Evolutionary conservation across 441 rosid species (phyloP), one percentile per base, ranked within the genome.

Genomic region (Adansonia rubrostipa): DNA sequence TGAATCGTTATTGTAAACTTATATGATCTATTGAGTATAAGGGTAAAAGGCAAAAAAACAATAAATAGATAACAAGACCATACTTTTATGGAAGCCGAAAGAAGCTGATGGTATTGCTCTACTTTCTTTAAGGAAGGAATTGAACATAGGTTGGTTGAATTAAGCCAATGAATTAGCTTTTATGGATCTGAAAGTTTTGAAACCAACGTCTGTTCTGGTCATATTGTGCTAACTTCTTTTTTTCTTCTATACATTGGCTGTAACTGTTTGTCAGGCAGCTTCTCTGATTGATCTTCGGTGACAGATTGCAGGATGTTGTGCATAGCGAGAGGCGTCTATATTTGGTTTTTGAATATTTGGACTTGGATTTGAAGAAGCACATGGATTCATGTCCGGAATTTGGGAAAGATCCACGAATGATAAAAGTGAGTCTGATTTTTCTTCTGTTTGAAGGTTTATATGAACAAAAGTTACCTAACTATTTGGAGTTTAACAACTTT

Each of bases 301-400:
- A 80, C 90, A 96, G 98, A 89, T 83, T 96, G 87, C 98, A 93
- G 89, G 99, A 96, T 87, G 99, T 96, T 0, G 99, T 96, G 84
- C 98, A 96, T 80, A 93, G 97, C 48, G 98, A 96, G 91, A 96
- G 87, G 79, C 95, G 97, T 73, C 79, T 96, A 75, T 96, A 96
- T 86, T 86, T 96, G 79, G 97, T 96, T 79, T 96, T 96, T 79
- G 99, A 96, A 92, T 96, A 92, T 83, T 89, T 96, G 68, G 99
- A 96, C 83, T 86, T 96, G 90, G 99, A 96, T 87, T 87, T 96
- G 91, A 96, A 96, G 89, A 94, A 92, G 88, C 96, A 94, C 83
- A 96, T 96, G 98, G 99, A 96, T 78, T 90, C 96, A 53, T 86
- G 87, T 79, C 99, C 98, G 68, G 97, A 96, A 71, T 96, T 96